A percentile compares a stretch with the other conserved stretches of the same genome.
These are phyloP conservation scores for Eremochloa ophiuroides DNA, from an alignment of 176 grass and related monocot species.

Conservation along the genomic window DNA sequence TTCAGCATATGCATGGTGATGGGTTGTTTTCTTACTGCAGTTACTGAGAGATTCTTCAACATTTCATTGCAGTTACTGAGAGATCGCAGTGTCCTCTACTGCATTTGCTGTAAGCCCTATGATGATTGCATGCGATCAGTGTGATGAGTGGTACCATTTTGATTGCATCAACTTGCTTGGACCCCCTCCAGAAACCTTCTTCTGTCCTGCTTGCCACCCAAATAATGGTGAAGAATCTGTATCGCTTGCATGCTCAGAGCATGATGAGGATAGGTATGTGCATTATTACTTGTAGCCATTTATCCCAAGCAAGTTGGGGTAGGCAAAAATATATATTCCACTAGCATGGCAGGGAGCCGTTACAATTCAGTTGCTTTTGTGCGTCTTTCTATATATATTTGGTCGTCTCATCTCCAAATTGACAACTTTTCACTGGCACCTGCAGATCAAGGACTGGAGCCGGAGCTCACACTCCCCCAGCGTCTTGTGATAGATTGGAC, in stretches of 20 bases:
- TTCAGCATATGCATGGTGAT: background rate
- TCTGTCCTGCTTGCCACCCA: slow-evolving; percentile 69
- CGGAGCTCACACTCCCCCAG: slow-evolving; percentile 40
- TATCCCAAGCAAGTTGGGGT: no score
- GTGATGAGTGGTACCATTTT: slow-evolving; percentile 97
- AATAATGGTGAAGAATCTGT: slow-evolving; percentile 44
- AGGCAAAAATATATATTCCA: background rate
- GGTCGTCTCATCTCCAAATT: background rate
- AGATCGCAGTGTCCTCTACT: slow-evolving; percentile 78
- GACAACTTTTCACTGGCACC: background rate
- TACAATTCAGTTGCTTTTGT: background rate
- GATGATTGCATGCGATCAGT: slow-evolving; percentile 95
- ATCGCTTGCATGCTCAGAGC: slow-evolving; percentile 26
- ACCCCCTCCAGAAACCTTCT: slow-evolving; percentile 59
- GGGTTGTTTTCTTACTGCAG: slow-evolving; percentile 19
- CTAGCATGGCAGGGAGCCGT: background rate
- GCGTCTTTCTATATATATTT: background rate
- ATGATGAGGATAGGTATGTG: slow-evolving; percentile 46
- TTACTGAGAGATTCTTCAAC: no score
- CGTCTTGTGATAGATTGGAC: slow-evolving; percentile 33
- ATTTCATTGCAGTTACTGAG: slow-evolving; percentile 57
- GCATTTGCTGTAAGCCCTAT: slow-evolving; percentile 85
- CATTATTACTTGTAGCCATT: background rate
- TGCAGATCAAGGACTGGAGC: slow-evolving; percentile 54
- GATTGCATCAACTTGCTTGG: slow-evolving; percentile 72